Evolutionary conservation across 2,329 filamentous ascomycete genomes (phyloP).

Genomic region (Nemania sp.): DNA sequence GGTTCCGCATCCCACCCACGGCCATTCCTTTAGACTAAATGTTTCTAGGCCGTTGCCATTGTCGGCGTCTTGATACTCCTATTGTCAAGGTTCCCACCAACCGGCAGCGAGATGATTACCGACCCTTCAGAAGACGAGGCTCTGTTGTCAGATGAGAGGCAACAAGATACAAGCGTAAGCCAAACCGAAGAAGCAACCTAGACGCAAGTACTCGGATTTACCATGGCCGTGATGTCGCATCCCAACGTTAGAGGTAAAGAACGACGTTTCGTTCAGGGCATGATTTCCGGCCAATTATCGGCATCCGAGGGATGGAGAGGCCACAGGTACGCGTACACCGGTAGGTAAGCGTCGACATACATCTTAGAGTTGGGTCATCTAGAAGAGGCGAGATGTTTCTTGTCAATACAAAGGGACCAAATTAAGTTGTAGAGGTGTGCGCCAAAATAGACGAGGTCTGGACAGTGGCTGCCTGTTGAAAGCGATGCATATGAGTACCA

Average conservation of each 20-base stretch:
- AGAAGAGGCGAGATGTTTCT: neutral
- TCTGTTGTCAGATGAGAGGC: slow-evolving; percentile 8
- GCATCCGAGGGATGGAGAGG: neutral
- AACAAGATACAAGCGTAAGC: neutral
- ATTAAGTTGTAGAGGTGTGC: neutral
- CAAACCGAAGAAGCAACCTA: neutral
- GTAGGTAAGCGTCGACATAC: neutral
- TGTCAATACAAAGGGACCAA: neutral
- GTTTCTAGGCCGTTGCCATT: slow-evolving; percentile 42
- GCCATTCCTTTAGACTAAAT: neutral
- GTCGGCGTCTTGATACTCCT: slow-evolving; percentile 40
- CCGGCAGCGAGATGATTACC: slow-evolving; percentile 39
- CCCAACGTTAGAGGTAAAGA: neutral
- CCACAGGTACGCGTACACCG: neutral
- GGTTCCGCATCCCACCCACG: slow-evolving; percentile 5
- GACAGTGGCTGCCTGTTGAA: no score
- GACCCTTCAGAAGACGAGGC: slow-evolving; percentile 19
- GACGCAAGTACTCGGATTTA: neutral
- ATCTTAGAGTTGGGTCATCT: neutral
- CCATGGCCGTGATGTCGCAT: neutral
- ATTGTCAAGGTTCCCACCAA: slow-evolving; percentile 42
- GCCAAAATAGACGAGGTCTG: no score
- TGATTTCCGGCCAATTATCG: neutral
- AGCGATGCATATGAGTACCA: neutral
- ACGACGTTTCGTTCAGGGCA: neutral